A percentile compares a stretch with the other conserved stretches of the same genome.
Evolutionary conservation across 2,329 filamentous ascomycete genomes (phyloP).

Genomic region (Claviceps sp.): DNA sequence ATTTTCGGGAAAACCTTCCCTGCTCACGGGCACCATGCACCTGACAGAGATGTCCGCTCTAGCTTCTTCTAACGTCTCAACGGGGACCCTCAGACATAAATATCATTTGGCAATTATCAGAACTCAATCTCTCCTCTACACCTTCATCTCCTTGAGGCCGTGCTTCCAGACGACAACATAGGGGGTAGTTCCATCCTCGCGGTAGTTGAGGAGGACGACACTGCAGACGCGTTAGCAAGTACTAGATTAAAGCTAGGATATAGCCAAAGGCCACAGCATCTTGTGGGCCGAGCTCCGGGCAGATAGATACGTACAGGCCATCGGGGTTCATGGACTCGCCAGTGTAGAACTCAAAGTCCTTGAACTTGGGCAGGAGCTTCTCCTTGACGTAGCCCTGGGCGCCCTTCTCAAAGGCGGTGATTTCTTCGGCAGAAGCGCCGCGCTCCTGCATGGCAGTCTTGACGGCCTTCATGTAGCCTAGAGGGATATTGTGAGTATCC

Average conservation of each 20-base stretch:
- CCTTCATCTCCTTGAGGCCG: constrained; percentile 79
- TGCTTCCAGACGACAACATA: constrained; percentile 92
- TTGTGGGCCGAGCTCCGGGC: no score
- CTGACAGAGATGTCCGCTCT: neutral
- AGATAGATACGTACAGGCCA: constrained; percentile 59
- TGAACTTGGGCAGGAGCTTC: constrained; percentile 70
- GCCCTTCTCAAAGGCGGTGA: constrained; percentile 69
- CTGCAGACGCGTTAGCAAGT: constrained; percentile 25
- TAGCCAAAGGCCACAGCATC: no score
- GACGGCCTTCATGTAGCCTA: constrained; percentile 85
- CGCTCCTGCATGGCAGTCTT: constrained; percentile 55
- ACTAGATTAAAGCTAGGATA: no score
- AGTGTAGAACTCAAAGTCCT: constrained; percentile 90
- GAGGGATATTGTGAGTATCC: neutral
- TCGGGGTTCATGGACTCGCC: constrained; percentile 88
- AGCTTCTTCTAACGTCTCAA: constrained; percentile 4
- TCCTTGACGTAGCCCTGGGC: constrained; percentile 68
- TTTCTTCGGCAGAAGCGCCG: constrained; percentile 46
- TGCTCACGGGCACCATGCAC: no score
- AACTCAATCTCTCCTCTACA: constrained; percentile 39
- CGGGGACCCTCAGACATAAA: constrained; percentile 4
- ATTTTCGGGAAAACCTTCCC: no score
- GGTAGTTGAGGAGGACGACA: constrained; percentile 91
- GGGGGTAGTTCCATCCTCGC: constrained; percentile 86
- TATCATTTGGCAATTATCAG: constrained; percentile 2